phyloP scores from a whole-genome alignment of 441 rosid species.

The Croton setiger region DNA sequence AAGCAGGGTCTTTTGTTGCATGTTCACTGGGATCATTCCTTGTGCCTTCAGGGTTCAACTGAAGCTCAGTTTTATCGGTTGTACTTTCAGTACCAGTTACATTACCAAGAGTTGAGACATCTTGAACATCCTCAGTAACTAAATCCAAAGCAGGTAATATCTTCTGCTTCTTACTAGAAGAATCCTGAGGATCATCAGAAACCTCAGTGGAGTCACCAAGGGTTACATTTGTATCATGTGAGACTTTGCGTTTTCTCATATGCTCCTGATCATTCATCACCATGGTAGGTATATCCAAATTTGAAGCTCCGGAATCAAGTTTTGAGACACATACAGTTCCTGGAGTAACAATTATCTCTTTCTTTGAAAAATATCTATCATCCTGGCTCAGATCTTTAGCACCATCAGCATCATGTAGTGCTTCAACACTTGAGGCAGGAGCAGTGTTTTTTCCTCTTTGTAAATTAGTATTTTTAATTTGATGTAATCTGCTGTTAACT shows the following conservation, averaged over 20 bases:
- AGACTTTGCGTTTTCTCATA: slow-evolving; percentile 44
- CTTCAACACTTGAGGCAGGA: slow-evolving; percentile 27
- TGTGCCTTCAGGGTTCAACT: slow-evolving; percentile 18
- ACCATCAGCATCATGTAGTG: slow-evolving; percentile 12
- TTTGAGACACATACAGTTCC: slow-evolving; percentile 27
- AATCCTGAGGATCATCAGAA: slow-evolving; percentile 32
- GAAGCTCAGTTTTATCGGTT: slow-evolving; percentile 27
- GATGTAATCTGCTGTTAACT: slow-evolving; percentile 17
- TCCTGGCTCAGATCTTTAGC: slow-evolving; percentile 21
- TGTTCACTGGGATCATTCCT: slow-evolving; percentile 20
- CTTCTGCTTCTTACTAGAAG: slow-evolving; percentile 50
- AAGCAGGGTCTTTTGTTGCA: slow-evolving; percentile 17
- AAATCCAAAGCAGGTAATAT: slow-evolving; percentile 30
- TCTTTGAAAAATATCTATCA: slow-evolving; percentile 24
- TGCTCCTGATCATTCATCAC: slow-evolving; percentile 26
- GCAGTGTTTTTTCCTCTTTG: slow-evolving; percentile 28
- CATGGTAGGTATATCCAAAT: slow-evolving; percentile 24
- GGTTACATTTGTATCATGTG: slow-evolving; percentile 19
- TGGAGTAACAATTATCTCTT: slow-evolving; percentile 25
- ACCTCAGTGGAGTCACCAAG: slow-evolving; percentile 18
- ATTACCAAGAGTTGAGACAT: slow-evolving; percentile 26
- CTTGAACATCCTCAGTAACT: slow-evolving; percentile 26
- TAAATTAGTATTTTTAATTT: slow-evolving; percentile 22
- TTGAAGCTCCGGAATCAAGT: slow-evolving; percentile 24
- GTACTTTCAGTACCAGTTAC: slow-evolving; percentile 26